phyloP scores from a whole-genome alignment of 106 monocot genomes.

The Ottelia alismoides region DNA sequence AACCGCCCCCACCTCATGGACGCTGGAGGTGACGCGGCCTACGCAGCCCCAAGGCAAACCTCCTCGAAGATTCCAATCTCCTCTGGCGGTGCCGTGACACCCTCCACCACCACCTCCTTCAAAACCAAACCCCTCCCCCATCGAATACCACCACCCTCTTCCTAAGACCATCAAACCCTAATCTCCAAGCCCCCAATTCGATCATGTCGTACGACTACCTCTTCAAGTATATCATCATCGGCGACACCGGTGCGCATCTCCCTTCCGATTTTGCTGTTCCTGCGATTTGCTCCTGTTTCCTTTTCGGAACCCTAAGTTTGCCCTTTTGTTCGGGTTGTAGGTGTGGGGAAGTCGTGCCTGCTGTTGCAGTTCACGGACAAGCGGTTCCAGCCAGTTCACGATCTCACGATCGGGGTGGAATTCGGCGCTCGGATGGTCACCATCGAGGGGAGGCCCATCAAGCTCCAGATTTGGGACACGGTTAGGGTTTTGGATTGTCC shows the following conservation, averaged over 20 bases:
- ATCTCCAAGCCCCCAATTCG: neutral
- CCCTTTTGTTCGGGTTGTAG: too few species aligned
- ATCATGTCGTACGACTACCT: constrained; percentile 10
- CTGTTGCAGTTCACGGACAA: constrained; percentile 41
- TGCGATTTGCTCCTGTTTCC: neutral
- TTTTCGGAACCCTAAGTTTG: too few species aligned
- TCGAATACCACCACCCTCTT: too few species aligned
- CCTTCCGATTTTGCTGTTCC: too few species aligned
- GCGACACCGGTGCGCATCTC: neutral
- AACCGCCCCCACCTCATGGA: too few species aligned
- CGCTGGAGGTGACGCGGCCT: too few species aligned
- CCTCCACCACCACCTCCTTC: neutral
- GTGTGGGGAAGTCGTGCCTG: constrained; percentile 42
- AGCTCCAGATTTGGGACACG: constrained; percentile 46
- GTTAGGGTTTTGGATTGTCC: constrained; percentile 1
- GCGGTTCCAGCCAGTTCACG: constrained; percentile 36
- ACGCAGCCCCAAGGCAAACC: neutral
- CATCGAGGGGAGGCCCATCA: constrained; percentile 24
- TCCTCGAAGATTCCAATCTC: neutral
- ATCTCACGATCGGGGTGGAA: constrained; percentile 40
- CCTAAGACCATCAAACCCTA: neutral
- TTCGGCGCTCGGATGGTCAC: constrained; percentile 32
- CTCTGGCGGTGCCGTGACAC: neutral
- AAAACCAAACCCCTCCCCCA: too few species aligned
- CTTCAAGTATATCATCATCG: constrained; percentile 9